A percentile compares a stretch with the other conserved stretches of the same genome.
These are phyloP conservation scores for Botryotinia calthae DNA, from an alignment of 2,329 filamentous ascomycete genomes.

Conservation along the genomic window DNA sequence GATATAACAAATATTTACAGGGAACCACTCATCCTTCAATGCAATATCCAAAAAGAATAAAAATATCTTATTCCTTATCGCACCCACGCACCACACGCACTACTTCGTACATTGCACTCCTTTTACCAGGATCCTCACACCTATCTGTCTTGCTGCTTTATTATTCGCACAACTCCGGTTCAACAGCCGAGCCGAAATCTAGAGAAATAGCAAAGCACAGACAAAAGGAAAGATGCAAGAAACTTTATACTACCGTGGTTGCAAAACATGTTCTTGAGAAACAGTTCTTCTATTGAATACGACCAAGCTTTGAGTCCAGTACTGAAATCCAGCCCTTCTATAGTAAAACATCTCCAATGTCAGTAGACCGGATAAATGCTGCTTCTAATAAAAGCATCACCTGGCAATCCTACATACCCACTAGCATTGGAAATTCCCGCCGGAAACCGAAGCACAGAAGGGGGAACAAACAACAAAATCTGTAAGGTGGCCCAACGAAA, in stretches of 20 bases:
- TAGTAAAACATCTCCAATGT: neutral
- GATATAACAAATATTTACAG: neutral
- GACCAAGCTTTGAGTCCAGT: neutral
- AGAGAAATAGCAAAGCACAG: neutral
- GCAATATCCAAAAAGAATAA: neutral
- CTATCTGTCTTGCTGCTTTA: slow-evolving; percentile 9
- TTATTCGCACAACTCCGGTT: neutral
- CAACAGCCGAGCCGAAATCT: neutral
- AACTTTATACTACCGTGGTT: neutral
- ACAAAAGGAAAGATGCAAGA: neutral
- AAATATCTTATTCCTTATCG: slow-evolving; percentile 4
- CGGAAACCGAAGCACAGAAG: neutral
- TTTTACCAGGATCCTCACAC: neutral
- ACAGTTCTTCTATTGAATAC: neutral
- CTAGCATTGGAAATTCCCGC: neutral
- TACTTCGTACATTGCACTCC: neutral
- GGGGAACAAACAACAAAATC: slow-evolving; percentile 4
- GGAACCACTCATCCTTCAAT: neutral
- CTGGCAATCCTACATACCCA: neutral
- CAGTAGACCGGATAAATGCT: neutral
- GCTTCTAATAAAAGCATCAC: neutral
- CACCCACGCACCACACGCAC: neutral
- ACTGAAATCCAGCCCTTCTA: neutral
- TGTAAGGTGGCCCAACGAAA: neutral
- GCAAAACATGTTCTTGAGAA: neutral